Conservation (phyloP, 2,329 filamentous ascomycete genomes). For the Phialocephala subalpina region DNA sequence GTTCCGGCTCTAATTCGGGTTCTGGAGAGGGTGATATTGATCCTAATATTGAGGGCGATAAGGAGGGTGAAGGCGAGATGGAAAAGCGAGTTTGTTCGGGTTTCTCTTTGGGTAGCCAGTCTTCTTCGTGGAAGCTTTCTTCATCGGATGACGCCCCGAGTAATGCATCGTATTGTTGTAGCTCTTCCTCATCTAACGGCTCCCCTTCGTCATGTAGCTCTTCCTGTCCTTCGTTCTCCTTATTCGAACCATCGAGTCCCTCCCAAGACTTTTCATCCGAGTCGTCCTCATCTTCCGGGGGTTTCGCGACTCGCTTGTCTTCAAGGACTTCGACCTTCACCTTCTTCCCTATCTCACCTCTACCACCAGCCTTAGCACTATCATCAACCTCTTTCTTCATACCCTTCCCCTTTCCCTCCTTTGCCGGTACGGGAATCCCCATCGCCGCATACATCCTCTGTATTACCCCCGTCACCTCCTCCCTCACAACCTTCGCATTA, state of each 20-base stretch:
- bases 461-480: constrained; percentile 51
- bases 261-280: constrained; percentile 28
- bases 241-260: constrained; percentile 29
- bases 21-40: constrained; percentile 29
- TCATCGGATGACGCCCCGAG: constrained; percentile 44
- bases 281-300: constrained; percentile 18
- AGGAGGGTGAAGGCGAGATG: constrained; percentile 24
- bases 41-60: constrained; percentile 34
- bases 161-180: constrained; percentile 41
- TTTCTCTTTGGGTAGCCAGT: constrained; percentile 29
- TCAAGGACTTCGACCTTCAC: constrained; percentile 20
- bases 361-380: constrained; percentile 7
- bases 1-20: constrained; percentile 3
- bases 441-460: constrained; percentile 41
- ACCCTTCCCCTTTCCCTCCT: constrained; percentile 31
- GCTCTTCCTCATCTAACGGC: constrained; percentile 36
- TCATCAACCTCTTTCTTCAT: constrained; percentile 29
- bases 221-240: constrained; percentile 31
- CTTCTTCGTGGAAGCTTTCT: constrained; percentile 40
- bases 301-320: constrained; percentile 2
- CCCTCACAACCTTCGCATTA: constrained; percentile 60
- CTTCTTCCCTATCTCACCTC: constrained; percentile 17
- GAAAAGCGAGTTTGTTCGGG: constrained; percentile 12
- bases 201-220: constrained; percentile 31
- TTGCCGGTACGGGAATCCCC: constrained; percentile 38